Evolutionary conservation across 257 asterid species (phyloP).

Genomic region (Lantana camara): DNA sequence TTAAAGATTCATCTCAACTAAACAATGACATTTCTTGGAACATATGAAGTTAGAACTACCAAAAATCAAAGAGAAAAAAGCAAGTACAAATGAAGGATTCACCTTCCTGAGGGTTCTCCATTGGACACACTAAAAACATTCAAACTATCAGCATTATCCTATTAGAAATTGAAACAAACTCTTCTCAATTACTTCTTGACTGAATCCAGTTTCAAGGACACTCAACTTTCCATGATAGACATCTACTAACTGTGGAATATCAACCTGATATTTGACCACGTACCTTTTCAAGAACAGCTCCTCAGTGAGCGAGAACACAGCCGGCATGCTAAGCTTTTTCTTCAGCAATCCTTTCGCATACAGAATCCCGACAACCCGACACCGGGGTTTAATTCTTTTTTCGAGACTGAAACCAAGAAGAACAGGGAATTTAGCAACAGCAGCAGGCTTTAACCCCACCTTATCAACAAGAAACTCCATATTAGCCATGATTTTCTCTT

Average conservation of each 20-base stretch:
- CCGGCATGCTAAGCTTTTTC: background rate
- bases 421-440: constrained; percentile 22
- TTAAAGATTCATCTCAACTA: no score
- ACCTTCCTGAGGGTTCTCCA: no score
- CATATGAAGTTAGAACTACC: no score
- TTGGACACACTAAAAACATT: background rate
- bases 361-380: constrained; percentile 17
- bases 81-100: no score
- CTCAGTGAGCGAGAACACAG: constrained; percentile 14
- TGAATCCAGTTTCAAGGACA: background rate
- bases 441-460: constrained; percentile 13
- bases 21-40: no score
- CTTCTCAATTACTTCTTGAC: background rate
- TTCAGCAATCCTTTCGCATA: constrained; percentile 11
- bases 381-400: constrained; percentile 25
- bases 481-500: constrained; percentile 24
- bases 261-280: background rate
- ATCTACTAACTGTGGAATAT: constrained; percentile 20
- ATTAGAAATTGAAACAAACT: no score
- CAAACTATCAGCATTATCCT: no score
- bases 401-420: constrained; percentile 7
- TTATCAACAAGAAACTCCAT: constrained; percentile 35
- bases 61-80: no score
- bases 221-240: constrained; percentile 20
- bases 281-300: constrained; percentile 16